phyloP scores from a whole-genome alignment of 345 rosid species.

The Syzygium jambos region DNA sequence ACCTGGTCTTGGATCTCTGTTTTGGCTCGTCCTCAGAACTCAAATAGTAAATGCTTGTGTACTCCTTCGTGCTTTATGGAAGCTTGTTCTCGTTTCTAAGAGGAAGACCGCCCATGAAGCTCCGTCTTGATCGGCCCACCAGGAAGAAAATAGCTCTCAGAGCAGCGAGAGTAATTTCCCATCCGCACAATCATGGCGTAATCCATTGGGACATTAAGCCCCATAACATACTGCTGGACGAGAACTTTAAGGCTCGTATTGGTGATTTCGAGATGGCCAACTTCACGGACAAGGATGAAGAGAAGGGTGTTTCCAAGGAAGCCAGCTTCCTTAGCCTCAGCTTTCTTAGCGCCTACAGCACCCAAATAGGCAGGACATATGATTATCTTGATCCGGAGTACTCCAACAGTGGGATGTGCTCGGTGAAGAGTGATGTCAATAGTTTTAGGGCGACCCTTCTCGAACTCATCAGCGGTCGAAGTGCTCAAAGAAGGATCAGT shows the following conservation, averaged over 20 bases:
- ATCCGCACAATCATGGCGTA: neutral
- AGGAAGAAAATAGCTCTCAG: neutral
- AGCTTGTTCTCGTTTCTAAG: neutral
- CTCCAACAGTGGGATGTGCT: neutral
- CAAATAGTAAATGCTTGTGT: neutral
- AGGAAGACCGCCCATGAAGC: neutral
- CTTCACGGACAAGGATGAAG: neutral
- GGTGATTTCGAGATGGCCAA: neutral
- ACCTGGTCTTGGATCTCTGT: neutral
- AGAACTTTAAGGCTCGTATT: neutral
- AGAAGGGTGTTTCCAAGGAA: neutral
- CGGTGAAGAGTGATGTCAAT: neutral
- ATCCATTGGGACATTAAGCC: neutral
- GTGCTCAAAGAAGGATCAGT: neutral
- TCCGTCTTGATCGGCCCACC: neutral
- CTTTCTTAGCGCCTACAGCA: neutral
- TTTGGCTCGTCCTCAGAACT: neutral
- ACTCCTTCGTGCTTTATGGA: neutral
- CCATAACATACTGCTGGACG: neutral
- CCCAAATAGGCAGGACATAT: neutral
- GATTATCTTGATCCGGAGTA: neutral
- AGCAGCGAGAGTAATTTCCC: neutral
- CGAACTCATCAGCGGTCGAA: neutral
- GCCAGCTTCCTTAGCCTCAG: neutral
- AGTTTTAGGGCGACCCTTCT: neutral